phyloP scores from a whole-genome alignment of 1,284 basidiomycete genomes.

The Vanrija humicola region DNA sequence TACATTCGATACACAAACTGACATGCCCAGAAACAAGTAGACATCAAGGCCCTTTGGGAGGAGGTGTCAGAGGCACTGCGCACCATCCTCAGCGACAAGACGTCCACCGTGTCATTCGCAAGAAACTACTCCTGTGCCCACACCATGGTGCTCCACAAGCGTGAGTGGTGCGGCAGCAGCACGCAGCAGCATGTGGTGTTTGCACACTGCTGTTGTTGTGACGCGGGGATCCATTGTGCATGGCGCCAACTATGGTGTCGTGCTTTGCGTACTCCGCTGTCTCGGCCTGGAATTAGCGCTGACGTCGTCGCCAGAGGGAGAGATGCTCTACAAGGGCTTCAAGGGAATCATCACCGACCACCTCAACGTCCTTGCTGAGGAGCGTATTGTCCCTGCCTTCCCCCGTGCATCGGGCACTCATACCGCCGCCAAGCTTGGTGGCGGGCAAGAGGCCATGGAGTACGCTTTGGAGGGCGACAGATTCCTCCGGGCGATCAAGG shows the following conservation, averaged over 20 bases:
- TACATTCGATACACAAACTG: too few relatives aligned
- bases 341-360: slow-evolving; percentile 75
- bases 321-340: slow-evolving; percentile 76
- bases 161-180: slow-evolving; percentile 22
- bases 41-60: slow-evolving; percentile 47
- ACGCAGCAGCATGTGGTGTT: too few relatives aligned
- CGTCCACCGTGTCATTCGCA: slow-evolving; percentile 88
- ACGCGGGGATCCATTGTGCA: too few relatives aligned
- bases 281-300: too few relatives aligned
- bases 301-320: too few relatives aligned
- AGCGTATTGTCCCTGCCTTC: slow-evolving; percentile 78
- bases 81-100: slow-evolving; percentile 94
- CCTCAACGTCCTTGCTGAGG: slow-evolving; percentile 71
- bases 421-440: slow-evolving; percentile 32
- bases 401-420: slow-evolving; percentile 53
- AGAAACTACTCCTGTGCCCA: slow-evolving; percentile 94
- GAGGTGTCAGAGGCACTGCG: slow-evolving; percentile 64
- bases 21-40: slow-evolving; percentile 18
- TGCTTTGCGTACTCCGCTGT: too few relatives aligned
- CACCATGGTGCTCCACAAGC: slow-evolving; percentile 84
- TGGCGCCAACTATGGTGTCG: too few relatives aligned
- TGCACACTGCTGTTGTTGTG: too few relatives aligned
- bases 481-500: slow-evolving; percentile 74
- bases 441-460: slow-evolving; percentile 43
- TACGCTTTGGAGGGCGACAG: slow-evolving; percentile 66